Evolutionary conservation across 2,329 filamentous ascomycete genomes (phyloP).

Genomic region (Lasiodiplodia sp.): DNA sequence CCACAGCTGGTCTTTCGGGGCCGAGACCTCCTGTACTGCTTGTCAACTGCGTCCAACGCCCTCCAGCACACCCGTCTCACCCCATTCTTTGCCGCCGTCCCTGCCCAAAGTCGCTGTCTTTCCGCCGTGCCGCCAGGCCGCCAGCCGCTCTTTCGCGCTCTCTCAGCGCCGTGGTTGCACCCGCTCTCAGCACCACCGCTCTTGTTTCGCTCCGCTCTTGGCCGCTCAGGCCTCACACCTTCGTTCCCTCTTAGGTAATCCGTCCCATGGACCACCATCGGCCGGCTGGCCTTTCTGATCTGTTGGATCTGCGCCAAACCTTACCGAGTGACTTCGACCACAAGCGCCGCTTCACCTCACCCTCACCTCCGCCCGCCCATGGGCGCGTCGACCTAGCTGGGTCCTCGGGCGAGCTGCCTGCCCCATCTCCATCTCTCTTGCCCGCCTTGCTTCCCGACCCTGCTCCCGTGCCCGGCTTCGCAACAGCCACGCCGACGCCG

Average conservation of each 20-base stretch:
- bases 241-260: constrained; percentile 24
- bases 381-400: constrained; percentile 16
- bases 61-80: constrained; percentile 26
- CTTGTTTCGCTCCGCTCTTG: constrained; percentile 3
- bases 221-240: constrained; percentile 4
- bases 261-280: constrained; percentile 27
- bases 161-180: constrained; percentile 4
- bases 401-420: constrained; percentile 12
- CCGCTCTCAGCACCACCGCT: constrained; percentile 7
- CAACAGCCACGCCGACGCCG: constrained; percentile 22
- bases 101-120: constrained; percentile 7
- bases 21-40: constrained; percentile 26
- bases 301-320: constrained; percentile 29
- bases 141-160: constrained; percentile 4
- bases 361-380: constrained; percentile 21
- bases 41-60: constrained; percentile 19
- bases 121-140: neutral
- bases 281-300: constrained; percentile 25
- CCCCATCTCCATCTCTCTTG: constrained; percentile 12
- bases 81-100: constrained; percentile 24
- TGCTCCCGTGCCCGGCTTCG: constrained; percentile 23
- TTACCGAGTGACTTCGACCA: constrained; percentile 27
- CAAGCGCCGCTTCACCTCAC: constrained; percentile 23
- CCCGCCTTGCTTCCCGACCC: constrained; percentile 19
- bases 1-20: constrained; percentile 25